Evolutionary conservation across 2,329 filamentous ascomycete genomes (phyloP), one percentile per base, ranked within the genome.

Genomic region (Nemania bipapillata): DNA sequence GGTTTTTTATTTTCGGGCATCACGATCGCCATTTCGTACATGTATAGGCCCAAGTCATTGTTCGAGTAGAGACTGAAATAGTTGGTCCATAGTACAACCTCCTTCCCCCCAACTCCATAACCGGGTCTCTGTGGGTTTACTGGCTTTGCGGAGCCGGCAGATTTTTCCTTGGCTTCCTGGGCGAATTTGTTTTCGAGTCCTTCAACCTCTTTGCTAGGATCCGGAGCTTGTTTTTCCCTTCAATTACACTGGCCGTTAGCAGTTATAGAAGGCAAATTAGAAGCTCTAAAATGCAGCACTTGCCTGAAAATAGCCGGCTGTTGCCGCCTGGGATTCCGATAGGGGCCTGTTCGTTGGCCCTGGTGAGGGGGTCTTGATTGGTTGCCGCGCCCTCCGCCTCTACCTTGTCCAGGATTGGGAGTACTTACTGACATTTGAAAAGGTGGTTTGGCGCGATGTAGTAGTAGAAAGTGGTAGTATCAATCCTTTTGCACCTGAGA

Each of bases 141-240:
- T 32, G 55, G 37, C n/a, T n/a, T n/a, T n/a, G n/a, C n/a, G n/a
- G n/a, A n/a, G 49, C 55, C 37, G 28, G 47, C 8, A 26, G 40
- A 20, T 20, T 28, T 59, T 12, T 52, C 63, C 45, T 59, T 59
- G 40, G 49, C 30, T 28, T 63, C 52, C 24, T 32, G 24, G 6
- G 42, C 52, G 32, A 47, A 58, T 22, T 63, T 22, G n/a, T 66
- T 65, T 42, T 66, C 63, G 37, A 61, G 61, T 22, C 24, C 35
- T 37, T 55, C 24, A 3, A 56, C 49, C 8, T 61, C 17, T 42
- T 47, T 45, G 22, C 55, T 37, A 6, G 35, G 47, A 20, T 17
- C 53, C 15, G 62, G 53, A 45, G 11, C 28, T 3, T 35, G 9
- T 6, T 9, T 47, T 28, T 65, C 42, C 5, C 54, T 65, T 22